Percentiles rank a stretch among this genome's conserved stretches.
These are phyloP conservation scores for Cladosporium colombiae DNA, from an alignment of 2,329 filamentous ascomycete genomes.

Conservation along the genomic window DNA sequence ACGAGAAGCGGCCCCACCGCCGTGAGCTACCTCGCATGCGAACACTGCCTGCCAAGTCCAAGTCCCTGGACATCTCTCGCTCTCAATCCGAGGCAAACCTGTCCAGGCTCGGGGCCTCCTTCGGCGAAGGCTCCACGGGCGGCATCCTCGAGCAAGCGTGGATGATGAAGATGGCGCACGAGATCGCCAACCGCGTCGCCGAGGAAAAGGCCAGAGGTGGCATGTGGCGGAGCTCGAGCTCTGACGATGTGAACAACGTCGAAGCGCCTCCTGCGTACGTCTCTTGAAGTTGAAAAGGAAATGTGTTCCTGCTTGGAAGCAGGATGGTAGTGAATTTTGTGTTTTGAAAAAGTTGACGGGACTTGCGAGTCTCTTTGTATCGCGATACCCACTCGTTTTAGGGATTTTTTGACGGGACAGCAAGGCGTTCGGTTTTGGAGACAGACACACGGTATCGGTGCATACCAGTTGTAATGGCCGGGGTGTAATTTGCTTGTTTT, in stretches of 20 bases:
- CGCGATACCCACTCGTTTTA: constrained; percentile 5
- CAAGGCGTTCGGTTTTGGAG: not conserved
- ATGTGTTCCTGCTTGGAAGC: not conserved
- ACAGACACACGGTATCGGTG: not conserved
- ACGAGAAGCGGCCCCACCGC: constrained; percentile 21
- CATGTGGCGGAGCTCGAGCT: constrained; percentile 22
- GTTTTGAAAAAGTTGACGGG: not conserved
- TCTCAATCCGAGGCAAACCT: constrained; percentile 28
- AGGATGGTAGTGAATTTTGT: not conserved
- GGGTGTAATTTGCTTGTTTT: not conserved
- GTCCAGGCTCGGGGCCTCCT: constrained; percentile 27
- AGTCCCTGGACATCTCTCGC: constrained; percentile 21
- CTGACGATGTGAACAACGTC: constrained; percentile 17
- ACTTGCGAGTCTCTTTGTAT: not conserved
- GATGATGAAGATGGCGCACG: constrained; percentile 90
- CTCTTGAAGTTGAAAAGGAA: constrained; percentile 26
- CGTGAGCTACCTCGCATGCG: constrained; percentile 25
- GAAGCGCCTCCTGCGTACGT: constrained; percentile 41
- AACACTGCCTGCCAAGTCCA: constrained; percentile 23
- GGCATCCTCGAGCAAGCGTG: constrained; percentile 76
- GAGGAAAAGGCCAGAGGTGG: constrained; percentile 67
- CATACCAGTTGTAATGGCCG: constrained; percentile 9
- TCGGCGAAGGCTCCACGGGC: constrained; percentile 32
- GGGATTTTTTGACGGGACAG: not conserved
- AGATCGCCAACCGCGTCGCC: constrained; percentile 84